phyloP scores from a whole-genome alignment of 2,329 filamentous ascomycete genomes.

The Colletotrichum eremochloae region DNA sequence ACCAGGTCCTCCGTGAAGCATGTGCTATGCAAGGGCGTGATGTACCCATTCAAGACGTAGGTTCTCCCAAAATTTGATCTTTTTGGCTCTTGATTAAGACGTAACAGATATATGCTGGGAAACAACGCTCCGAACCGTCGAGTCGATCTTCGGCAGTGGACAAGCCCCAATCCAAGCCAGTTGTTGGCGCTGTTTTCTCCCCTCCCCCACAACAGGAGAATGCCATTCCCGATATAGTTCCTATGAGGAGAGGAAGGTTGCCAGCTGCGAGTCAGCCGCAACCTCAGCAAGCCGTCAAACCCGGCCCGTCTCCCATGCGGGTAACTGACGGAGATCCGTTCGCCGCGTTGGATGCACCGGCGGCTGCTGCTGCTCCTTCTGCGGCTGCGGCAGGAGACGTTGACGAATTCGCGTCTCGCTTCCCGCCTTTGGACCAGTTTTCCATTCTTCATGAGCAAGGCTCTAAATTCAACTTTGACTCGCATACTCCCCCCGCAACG shows the following conservation, averaged over 20 bases:
- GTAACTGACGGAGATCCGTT: conserved; percentile 86
- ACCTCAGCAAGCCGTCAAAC: conserved; percentile 66
- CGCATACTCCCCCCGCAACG: conserved; percentile 61
- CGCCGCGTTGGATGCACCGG: conserved; percentile 81
- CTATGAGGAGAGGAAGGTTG: conserved; percentile 91
- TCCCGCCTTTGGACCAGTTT: conserved; percentile 94
- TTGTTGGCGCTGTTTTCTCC: conserved; percentile 85
- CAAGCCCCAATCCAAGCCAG: conserved; percentile 66
- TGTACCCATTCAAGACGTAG: conserved; percentile 89
- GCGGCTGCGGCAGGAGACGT: conserved; percentile 55
- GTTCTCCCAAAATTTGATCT: conserved; percentile 50
- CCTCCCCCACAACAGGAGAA: conserved; percentile 79
- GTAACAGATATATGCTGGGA: conserved; percentile 78
- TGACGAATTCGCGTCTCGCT: conserved; percentile 87
- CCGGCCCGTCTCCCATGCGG: conserved; percentile 77
- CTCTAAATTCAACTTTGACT: conserved; percentile 86
- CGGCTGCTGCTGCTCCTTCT: conserved; percentile 58
- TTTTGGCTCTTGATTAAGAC: conserved; percentile 37
- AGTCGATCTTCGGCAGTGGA: conserved; percentile 64
- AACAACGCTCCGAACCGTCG: conserved; percentile 74
- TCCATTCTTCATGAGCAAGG: conserved; percentile 88
- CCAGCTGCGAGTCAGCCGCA: conserved; percentile 51
- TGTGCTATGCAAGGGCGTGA: conserved; percentile 91
- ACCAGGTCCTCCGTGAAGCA: conserved; percentile 88
- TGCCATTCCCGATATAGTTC: conserved; percentile 87